phyloP scores from a whole-genome alignment of 2,329 filamentous ascomycete species.

The Polychaeton citri region DNA sequence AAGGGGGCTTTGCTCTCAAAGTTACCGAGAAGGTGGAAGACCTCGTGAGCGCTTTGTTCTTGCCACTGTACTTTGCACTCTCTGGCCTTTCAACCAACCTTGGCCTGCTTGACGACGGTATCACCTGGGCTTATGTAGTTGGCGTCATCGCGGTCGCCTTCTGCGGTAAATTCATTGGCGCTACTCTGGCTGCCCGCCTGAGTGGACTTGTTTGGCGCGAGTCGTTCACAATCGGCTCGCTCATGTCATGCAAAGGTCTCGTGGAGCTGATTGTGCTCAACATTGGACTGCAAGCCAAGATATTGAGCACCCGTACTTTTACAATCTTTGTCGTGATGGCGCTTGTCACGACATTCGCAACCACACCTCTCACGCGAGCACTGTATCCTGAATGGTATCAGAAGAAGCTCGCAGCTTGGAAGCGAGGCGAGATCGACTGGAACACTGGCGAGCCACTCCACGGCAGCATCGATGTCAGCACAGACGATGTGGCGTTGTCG shows the following conservation, averaged over 20 bases:
- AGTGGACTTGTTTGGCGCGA: constrained; percentile 82
- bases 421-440: constrained; percentile 84
- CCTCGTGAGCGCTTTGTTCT: constrained; percentile 66
- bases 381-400: constrained; percentile 71
- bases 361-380: constrained; percentile 59
- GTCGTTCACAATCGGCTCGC: constrained; percentile 68
- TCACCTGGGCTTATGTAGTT: constrained; percentile 81
- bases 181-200: constrained; percentile 60
- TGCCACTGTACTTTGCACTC: constrained; percentile 86
- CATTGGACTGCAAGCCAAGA: constrained; percentile 71
- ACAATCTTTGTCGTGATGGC: constrained; percentile 96
- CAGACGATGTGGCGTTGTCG: constrained; percentile 26
- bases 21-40: constrained; percentile 92
- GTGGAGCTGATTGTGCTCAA: constrained; percentile 90
- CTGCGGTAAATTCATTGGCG: constrained; percentile 70
- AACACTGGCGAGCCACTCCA: constrained; percentile 43
- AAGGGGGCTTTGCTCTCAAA: constrained; percentile 80
- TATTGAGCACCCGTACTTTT: constrained; percentile 68
- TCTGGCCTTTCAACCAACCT: constrained; percentile 83
- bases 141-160: constrained; percentile 74
- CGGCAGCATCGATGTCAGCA: constrained; percentile 15
- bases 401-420: constrained; percentile 59
- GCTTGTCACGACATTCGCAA: constrained; percentile 69
- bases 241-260: constrained; percentile 96
- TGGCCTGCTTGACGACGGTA: constrained; percentile 66